Evolutionary conservation across 768 basidiomycete species (phyloP), one percentile per base, ranked within the genome.

Genomic region (Leccinum olivaceopallidum): DNA sequence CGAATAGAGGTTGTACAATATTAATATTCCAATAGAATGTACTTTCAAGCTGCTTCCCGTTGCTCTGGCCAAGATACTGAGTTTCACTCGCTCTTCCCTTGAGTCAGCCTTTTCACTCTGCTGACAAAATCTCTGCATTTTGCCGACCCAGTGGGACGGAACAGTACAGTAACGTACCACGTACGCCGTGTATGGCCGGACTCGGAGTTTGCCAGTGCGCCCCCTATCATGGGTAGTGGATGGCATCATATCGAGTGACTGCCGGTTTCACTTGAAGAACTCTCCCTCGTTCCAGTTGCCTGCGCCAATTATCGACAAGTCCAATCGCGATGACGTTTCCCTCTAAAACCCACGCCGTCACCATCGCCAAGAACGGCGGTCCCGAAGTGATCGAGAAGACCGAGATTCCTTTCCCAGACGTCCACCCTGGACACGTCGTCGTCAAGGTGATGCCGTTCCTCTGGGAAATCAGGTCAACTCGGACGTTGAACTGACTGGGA

Each of bases 331-430:
- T 86, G 84, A 74, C 84, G 1, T 76, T 82, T 56, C 90, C 89
- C 1, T 67, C 78, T 36, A 88, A 79, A 9, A 81, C 89, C 69
- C 81, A 89, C 49, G 92, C 89, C 4, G 84, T 92, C 62, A 83
- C 85, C 59, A 88, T 94, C 71, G 72, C 83, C 13, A 81, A 85
- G 81, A 84, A 79, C 7, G 96, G 94, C 6, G 90, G 85, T 6
- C 72, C 88, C 30, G 92, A 95, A 55, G 90, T 92, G 37, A 78
- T 95, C 36, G 81, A 91, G 68, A 85, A 87, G 70, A 82, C 80
- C 7, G 77, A 74, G 4, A 73, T 88, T n/a, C 85, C 89, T 1
- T 89, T 92, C 65, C 90, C 92, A 1, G 73, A 79, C 63, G 82
- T 83, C 10, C 78, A 79, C 7, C 80, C 86, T 0, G 81, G 78